These are phyloP conservation scores for Pseudogymnoascus sp. DNA, from an alignment of 2,329 filamentous ascomycete species.

Conservation along the genomic window DNA sequence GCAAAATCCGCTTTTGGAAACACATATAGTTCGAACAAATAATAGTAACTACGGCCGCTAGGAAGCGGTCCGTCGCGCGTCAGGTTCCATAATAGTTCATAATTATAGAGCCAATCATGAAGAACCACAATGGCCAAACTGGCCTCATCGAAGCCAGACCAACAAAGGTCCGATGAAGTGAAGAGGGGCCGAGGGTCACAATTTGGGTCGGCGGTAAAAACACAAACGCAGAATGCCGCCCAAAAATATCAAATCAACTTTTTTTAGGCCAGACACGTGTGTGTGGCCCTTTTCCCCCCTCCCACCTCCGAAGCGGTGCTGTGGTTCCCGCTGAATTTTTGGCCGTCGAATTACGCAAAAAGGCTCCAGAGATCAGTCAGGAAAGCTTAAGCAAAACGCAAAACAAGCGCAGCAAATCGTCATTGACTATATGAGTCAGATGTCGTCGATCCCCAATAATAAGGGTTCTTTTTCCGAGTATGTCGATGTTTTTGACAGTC, in stretches of 20 bases:
- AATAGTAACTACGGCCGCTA: not conserved
- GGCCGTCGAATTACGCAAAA: not conserved
- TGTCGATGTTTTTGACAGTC: not conserved
- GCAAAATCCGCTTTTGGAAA: not conserved
- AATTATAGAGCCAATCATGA: not conserved
- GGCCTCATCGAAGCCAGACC: not conserved
- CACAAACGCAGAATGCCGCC: not conserved
- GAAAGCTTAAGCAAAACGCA: not conserved
- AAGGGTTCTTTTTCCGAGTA: not conserved
- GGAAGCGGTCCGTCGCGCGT: not conserved
- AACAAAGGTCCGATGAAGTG: not conserved
- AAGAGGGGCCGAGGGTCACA: not conserved
- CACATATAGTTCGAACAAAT: not conserved
- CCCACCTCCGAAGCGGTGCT: not conserved
- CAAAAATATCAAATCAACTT: not conserved
- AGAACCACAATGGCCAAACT: not conserved
- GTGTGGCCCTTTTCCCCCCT: not conserved
- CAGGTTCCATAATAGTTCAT: not conserved
- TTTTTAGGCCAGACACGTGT: not conserved
- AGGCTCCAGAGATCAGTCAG: not conserved
- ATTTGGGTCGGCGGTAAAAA: not conserved
- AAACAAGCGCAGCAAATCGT: not conserved
- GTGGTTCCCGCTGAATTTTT: not conserved
- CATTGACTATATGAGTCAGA: not conserved
- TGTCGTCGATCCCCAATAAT: not conserved